Evolutionary conservation across 2,329 filamentous ascomycete species (phyloP).

Genomic region (Fusarium illudens): DNA sequence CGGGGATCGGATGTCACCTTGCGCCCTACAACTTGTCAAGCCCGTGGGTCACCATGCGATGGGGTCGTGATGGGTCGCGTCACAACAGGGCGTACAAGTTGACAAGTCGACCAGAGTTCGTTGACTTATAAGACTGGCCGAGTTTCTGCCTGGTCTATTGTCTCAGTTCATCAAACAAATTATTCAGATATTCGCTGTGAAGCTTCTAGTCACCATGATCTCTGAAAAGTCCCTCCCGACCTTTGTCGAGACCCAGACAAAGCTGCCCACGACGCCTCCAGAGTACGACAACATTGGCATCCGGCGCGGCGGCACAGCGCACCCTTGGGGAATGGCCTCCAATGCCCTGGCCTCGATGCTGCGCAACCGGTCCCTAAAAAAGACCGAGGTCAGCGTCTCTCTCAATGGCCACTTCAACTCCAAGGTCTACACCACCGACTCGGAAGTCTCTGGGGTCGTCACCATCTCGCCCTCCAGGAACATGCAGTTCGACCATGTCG

Average conservation of each 20-base stretch:
- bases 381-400: slow-evolving; percentile 14
- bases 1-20: slow-evolving; percentile 22
- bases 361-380: slow-evolving; percentile 16
- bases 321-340: slow-evolving; percentile 24
- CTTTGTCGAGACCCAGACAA: slow-evolving; percentile 21
- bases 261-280: slow-evolving; percentile 21
- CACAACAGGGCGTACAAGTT: slow-evolving; percentile 27
- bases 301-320: slow-evolving; percentile 1
- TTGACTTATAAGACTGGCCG: slow-evolving; percentile 15
- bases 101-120: background rate
- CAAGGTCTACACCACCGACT: slow-evolving; percentile 38
- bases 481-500: slow-evolving; percentile 26
- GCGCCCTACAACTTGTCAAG: slow-evolving; percentile 35
- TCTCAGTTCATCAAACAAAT: background rate
- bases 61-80: slow-evolving; percentile 28
- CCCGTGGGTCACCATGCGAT: slow-evolving; percentile 20
- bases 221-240: slow-evolving; percentile 11
- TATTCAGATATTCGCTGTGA: background rate
- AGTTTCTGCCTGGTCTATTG: background rate
- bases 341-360: slow-evolving; percentile 9
- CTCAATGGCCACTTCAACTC: slow-evolving; percentile 38
- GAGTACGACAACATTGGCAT: slow-evolving; percentile 32
- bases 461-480: slow-evolving; percentile 19
- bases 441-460: slow-evolving; percentile 35
- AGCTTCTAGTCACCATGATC: slow-evolving; percentile 12